Evolutionary conservation across 169 alveolate species (phyloP), one percentile per base, ranked within the genome.

Genomic region (Plasmodium reichenowi): DNA sequence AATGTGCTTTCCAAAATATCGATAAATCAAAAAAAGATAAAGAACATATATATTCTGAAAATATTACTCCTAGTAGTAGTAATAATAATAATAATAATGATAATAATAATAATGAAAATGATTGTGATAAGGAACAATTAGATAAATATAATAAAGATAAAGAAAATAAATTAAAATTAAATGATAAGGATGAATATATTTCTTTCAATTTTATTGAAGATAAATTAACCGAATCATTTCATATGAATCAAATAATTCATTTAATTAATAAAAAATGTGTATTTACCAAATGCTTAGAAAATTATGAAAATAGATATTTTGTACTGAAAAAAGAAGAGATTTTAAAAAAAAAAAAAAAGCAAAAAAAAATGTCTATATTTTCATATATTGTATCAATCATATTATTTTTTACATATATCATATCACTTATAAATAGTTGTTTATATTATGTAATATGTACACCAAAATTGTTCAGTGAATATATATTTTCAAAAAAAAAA

Each of bases 401-500:
- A 26, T 20, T 62, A 4, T 80, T 80, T 52, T 80, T 66, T 32
- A 80, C 59, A 20, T 80, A 67, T 59, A 43, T 80, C 3, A 58
- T 80, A 59, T 80, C 83, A n/a, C n/a, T 72, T 22, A 62, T 80
- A 43, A 66, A 26, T 52, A 80, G n/a, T 38, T 15, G 73, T 17
- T 26, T 62, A 29, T 67, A 80, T 22, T 67, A 66, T 48, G 17
- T 67, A 43, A 15, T 80, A 13, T 54, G 38, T 17, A 80, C 15
- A 67, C 52, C 58, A 0, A 10, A 43, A 8, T 22, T 66, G 50
- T 26, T 80, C 12, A 67, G 13, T 45, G 43, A 45, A 60, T 58
- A 59, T 3, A 0, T 80, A 50, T 9, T 32, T 45, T 43, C 72
- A n/a, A 62, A 45, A 1, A 58, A 54, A 32, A 80, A 67, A 62